phyloP scores from a whole-genome alignment of 441 rosid species.

The Aquilaria agallochum region DNA sequence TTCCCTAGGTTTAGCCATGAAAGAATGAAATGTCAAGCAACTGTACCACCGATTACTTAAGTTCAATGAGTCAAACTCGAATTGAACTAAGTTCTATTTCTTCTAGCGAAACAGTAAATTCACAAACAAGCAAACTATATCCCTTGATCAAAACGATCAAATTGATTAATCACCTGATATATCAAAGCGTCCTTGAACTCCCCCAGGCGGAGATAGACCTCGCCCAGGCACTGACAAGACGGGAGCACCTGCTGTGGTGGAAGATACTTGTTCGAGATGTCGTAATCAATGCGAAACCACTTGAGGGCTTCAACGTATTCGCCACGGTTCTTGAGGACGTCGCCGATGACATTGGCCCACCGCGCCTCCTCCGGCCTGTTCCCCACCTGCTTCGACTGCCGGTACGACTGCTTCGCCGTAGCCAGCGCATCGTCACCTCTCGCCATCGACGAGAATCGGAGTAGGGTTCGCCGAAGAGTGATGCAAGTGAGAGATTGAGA shows the following conservation, averaged over 20 bases:
- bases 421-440: slow-evolving; percentile 41
- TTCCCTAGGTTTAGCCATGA: no score
- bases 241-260: slow-evolving; percentile 77
- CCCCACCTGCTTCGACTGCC: slow-evolving; percentile 66
- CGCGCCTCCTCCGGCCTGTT: slow-evolving; percentile 85
- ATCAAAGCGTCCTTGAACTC: slow-evolving; percentile 58
- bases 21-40: no score
- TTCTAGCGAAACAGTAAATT: background rate
- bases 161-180: slow-evolving; percentile 52
- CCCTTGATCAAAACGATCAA: background rate
- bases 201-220: slow-evolving; percentile 69
- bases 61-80: no score
- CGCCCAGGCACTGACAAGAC: slow-evolving; percentile 93
- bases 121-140: background rate
- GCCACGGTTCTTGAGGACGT: slow-evolving; percentile 75
- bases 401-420: slow-evolving; percentile 62
- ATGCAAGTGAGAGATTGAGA: background rate
- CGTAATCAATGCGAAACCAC: slow-evolving; percentile 85
- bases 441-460: slow-evolving; percentile 32
- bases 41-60: no score
- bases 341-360: slow-evolving; percentile 91
- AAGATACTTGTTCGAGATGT: slow-evolving; percentile 56
- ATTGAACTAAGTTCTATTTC: no score
- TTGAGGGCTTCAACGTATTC: slow-evolving; percentile 88
- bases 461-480: background rate